A percentile compares a stretch with the other conserved stretches of the same genome.
phyloP scores from a whole-genome alignment of 805 yeast species.

The Metschnikowia borealis region DNA sequence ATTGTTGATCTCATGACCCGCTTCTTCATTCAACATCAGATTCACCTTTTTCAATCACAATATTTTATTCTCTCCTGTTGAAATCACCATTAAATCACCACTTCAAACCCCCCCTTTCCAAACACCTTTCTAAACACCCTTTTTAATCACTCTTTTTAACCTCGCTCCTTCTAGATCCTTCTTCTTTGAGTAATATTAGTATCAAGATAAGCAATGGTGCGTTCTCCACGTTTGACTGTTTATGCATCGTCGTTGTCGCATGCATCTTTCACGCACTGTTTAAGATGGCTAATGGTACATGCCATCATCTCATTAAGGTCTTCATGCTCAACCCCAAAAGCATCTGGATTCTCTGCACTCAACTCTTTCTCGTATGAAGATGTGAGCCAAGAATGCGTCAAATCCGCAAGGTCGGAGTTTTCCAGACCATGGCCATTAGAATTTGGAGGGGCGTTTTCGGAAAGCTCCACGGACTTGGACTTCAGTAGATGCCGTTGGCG shows the following conservation, averaged over 20 bases:
- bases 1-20: too few species aligned
- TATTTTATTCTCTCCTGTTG: too few species aligned
- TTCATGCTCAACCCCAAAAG: constrained; percentile 13
- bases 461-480: background rate
- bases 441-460: constrained; percentile 1
- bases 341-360: constrained; percentile 8
- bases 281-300: constrained; percentile 26
- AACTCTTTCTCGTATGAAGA: constrained; percentile 12
- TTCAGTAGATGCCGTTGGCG: constrained; percentile 3
- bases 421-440: background rate
- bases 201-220: too few species aligned
- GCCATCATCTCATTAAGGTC: constrained; percentile 18
- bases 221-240: background rate
- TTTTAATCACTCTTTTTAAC: too few species aligned
- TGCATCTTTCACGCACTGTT: constrained; percentile 27
- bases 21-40: too few species aligned
- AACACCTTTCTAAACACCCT: too few species aligned
- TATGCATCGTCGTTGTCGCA: background rate
- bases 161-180: too few species aligned
- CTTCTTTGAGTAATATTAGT: too few species aligned
- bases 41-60: too few species aligned
- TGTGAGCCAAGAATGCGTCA: constrained; percentile 14
- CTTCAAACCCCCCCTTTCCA: too few species aligned
- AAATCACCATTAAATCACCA: too few species aligned
- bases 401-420: constrained; percentile 7